Evolutionary conservation across 2,329 filamentous ascomycete species (phyloP).

Genomic region (Fusarium sp.): DNA sequence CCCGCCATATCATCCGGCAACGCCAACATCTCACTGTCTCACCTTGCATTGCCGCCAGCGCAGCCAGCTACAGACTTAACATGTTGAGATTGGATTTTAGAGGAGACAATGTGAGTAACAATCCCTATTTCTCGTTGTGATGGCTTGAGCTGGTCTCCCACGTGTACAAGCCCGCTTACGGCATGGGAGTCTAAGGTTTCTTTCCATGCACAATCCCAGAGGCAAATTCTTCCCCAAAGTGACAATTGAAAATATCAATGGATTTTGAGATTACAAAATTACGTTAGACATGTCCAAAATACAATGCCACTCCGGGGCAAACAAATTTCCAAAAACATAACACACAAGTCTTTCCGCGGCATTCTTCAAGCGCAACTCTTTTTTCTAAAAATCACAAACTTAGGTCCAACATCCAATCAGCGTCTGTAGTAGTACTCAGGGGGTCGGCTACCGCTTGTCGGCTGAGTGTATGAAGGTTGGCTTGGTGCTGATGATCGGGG

Average conservation of each 20-base stretch:
- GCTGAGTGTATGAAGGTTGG: background rate
- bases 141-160: background rate
- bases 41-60: background rate
- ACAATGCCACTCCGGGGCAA: background rate
- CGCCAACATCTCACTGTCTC: background rate
- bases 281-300: background rate
- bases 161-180: background rate
- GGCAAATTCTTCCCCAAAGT: background rate
- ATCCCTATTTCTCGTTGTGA: background rate
- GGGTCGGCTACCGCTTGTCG: background rate
- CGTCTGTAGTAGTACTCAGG: background rate
- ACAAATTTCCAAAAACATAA: background rate
- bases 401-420: background rate
- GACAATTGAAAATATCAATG: background rate
- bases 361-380: background rate
- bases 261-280: background rate
- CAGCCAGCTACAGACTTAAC: background rate
- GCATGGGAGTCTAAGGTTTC: background rate
- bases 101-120: background rate
- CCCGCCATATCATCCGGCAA: background rate
- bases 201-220: background rate
- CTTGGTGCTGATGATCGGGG: background rate
- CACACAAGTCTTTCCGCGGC: background rate
- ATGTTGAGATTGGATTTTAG: background rate
- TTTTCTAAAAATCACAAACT: background rate